Evolutionary conservation across 352 stramenopile genomes (phyloP), one percentile per base, ranked within the genome.

Genomic region (Peronosclerospora sorghi): DNA sequence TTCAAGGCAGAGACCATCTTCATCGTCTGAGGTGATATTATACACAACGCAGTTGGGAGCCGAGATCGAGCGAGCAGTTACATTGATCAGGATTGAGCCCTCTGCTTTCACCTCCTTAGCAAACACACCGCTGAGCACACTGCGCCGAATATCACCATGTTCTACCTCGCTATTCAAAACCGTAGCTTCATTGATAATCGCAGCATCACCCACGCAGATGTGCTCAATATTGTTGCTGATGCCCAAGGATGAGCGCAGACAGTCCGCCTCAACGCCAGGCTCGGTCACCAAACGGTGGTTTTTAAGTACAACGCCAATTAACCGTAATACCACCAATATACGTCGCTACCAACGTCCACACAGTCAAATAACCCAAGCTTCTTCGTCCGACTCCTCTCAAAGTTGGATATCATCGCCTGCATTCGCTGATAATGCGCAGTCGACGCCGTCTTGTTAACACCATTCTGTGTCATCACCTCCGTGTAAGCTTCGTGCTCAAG

Each of bases 281-380:
- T 97, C 70, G 34, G 91, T 87, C 43, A 98, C 71, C n/a, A 97
- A 72, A 4, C 83, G 65, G 56, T 97, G 96, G 74, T 98, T 98
- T 94, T 95, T 32, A 95, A 81, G 69, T 98, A 98, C n/a, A 98
- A 74, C 70, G 97, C 96, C 30, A 98, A 72, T 64, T 97, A 92
- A 32, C 95, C 95, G 66, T 98, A 98, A 76, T 98, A 94, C 95
- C 94, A 98, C 95, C 95, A 98, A 76, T 96, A 98, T 17, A 96
- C 92, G 45, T 96, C 81, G 47, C 80, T 95, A 44, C 94, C 95
- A 18, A 98, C 94, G 59, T 98, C 89, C 1, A 98, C 92, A 23
- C 94, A 96, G 45, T 94, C 95, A 76, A 98, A 98, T 12, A 98
- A 59, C 32, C 84, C 87, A 27, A 96, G 72, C 44, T 78, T 51